Conservation (phyloP, 306 rosid species). For the Begonia peltatifolia region DNA sequence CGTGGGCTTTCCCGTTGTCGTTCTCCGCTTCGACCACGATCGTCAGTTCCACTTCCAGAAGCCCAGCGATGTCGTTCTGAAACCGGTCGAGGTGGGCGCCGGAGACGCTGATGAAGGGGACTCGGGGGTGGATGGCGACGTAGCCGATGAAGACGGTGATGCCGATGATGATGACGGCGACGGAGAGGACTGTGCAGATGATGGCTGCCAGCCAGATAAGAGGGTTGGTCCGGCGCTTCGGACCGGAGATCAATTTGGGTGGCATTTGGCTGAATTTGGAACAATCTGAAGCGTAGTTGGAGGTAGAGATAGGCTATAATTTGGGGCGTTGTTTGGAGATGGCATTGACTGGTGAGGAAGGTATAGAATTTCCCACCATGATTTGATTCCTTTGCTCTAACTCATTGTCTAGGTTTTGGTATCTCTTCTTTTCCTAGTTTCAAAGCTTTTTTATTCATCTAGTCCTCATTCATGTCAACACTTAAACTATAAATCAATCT, state of each 20-base stretch:
- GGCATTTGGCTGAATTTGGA: slow-evolving; percentile 1
- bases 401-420: slow-evolving; percentile 72
- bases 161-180: slow-evolving; percentile 40
- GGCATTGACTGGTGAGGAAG: background rate
- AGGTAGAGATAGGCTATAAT: too few relatives aligned
- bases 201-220: slow-evolving; percentile 51
- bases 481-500: too few relatives aligned
- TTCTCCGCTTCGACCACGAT: slow-evolving; percentile 46
- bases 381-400: slow-evolving; percentile 7
- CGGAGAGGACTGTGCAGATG: slow-evolving; percentile 46
- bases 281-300: too few relatives aligned
- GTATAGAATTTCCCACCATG: background rate
- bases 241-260: slow-evolving; percentile 7
- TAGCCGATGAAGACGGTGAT: slow-evolving; percentile 41
- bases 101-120: slow-evolving; percentile 41
- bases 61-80: slow-evolving; percentile 26
- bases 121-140: slow-evolving; percentile 53
- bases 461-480: too few relatives aligned
- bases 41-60: slow-evolving; percentile 34
- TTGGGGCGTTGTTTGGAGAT: too few relatives aligned
- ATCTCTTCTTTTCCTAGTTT: slow-evolving; percentile 27
- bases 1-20: slow-evolving; percentile 56
- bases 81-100: slow-evolving; percentile 38
- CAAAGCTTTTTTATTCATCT: slow-evolving; percentile 1
- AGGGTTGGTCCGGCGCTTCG: slow-evolving; percentile 23